Evolutionary conservation across 768 basidiomycete genomes (phyloP).

Genomic region (Mycena kentingensis): DNA sequence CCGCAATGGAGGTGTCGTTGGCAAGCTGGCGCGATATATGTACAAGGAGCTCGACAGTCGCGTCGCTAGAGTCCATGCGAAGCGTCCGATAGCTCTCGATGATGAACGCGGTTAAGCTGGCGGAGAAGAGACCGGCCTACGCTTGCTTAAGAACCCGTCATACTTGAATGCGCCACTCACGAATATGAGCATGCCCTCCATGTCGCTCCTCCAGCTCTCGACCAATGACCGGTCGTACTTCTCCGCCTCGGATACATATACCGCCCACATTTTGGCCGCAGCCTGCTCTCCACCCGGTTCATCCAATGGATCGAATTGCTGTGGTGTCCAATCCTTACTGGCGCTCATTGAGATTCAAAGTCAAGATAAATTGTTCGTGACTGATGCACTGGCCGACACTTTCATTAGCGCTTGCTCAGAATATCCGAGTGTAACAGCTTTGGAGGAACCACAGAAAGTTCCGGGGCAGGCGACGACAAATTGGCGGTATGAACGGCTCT

Average conservation of each 20-base stretch:
- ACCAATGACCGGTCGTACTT: conserved; percentile 13
- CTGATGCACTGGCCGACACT: no score
- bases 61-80: neutral
- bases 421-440: no score
- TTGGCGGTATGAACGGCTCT: no score
- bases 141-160: neutral
- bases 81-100: conserved; percentile 9
- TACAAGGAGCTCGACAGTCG: neutral
- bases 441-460: no score
- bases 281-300: no score
- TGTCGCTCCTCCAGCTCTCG: conserved; percentile 16
- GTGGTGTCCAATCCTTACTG: no score
- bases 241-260: conserved; percentile 10
- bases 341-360: no score
- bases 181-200: conserved; percentile 15
- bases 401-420: no score
- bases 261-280: conserved; percentile 11
- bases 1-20: neutral
- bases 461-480: no score
- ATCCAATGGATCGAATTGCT: no score
- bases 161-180: neutral
- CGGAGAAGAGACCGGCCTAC: conserved; percentile 10
- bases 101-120: conserved; percentile 7
- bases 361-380: no score
- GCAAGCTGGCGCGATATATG: conserved; percentile 9